Evolutionary conservation across 768 basidiomycete species (phyloP).

Genomic region (Lactifluus hygrophoroides): DNA sequence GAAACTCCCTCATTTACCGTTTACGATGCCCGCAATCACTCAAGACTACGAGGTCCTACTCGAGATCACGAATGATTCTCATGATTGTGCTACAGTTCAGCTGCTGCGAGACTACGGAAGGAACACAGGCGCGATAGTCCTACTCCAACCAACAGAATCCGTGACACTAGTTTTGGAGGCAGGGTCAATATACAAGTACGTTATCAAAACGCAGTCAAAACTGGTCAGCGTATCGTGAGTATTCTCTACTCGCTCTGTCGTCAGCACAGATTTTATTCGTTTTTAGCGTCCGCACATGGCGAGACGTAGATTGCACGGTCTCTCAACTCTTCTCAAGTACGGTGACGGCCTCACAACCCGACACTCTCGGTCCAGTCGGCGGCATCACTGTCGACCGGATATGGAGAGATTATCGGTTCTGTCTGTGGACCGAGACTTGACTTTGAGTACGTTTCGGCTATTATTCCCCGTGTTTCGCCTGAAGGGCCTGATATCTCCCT

Average conservation of each 20-base stretch:
- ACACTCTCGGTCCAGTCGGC: slow-evolving; percentile 33
- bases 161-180: slow-evolving; percentile 63
- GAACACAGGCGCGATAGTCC: slow-evolving; percentile 41
- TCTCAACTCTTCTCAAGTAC: slow-evolving; percentile 49
- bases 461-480: background rate
- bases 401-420: slow-evolving; percentile 60
- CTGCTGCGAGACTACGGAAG: slow-evolving; percentile 56
- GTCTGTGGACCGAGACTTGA: slow-evolving; percentile 37
- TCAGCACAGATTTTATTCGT: background rate
- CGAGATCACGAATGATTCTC: slow-evolving; percentile 63
- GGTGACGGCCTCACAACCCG: slow-evolving; percentile 25
- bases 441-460: background rate
- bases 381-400: slow-evolving; percentile 58
- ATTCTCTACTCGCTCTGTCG: background rate
- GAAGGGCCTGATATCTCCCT: background rate
- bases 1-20: slow-evolving; percentile 36
- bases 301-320: slow-evolving; percentile 50
- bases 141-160: slow-evolving; percentile 54
- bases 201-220: slow-evolving; percentile 53
- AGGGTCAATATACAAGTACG: slow-evolving; percentile 60
- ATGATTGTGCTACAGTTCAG: slow-evolving; percentile 54
- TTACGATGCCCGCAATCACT: slow-evolving; percentile 49
- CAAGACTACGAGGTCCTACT: slow-evolving; percentile 58
- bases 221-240: slow-evolving; percentile 65
- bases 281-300: slow-evolving; percentile 55